phyloP scores from a whole-genome alignment of 176 grass and related monocot genomes.

The Themeda triandra region DNA sequence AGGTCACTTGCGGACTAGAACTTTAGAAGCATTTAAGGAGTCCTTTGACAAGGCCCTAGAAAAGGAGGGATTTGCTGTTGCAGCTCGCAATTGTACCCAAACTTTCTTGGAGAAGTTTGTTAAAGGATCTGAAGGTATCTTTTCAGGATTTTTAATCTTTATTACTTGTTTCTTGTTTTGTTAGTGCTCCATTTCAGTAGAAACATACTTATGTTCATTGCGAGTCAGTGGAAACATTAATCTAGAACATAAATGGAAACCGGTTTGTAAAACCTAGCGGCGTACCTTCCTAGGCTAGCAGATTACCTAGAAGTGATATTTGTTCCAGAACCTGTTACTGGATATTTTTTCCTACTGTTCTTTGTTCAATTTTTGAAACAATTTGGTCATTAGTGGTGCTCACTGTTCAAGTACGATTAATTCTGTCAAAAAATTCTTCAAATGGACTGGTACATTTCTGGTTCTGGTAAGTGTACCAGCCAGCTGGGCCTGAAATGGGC shows the following conservation, averaged over 20 bases:
- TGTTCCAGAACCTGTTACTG: neutral
- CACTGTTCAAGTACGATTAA: neutral
- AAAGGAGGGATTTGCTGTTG: conserved; percentile 77
- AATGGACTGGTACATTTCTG: neutral
- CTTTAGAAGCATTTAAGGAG: conserved; percentile 73
- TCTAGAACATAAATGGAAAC: neutral
- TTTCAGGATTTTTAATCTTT: conserved; percentile 9
- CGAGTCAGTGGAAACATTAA: neutral
- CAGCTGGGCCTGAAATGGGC: neutral
- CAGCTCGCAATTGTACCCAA: conserved; percentile 51
- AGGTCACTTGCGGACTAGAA: conserved; percentile 77
- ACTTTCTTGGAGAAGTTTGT: conserved; percentile 77
- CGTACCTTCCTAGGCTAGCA: neutral
- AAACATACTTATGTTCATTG: neutral
- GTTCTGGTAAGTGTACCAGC: neutral
- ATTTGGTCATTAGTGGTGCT: neutral
- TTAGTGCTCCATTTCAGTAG: conserved; percentile 2
- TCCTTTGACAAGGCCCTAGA: conserved; percentile 76
- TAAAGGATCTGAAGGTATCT: conserved; percentile 85
- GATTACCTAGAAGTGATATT: neutral
- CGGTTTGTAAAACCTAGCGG: neutral
- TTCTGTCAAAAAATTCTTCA: conserved; percentile 5
- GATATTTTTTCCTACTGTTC: neutral
- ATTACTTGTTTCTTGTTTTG: neutral
- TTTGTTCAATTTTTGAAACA: neutral